A percentile compares a stretch with the other conserved stretches of the same genome.
phyloP scores from a whole-genome alignment of 441 rosid species.

The Mallotus repandus region DNA sequence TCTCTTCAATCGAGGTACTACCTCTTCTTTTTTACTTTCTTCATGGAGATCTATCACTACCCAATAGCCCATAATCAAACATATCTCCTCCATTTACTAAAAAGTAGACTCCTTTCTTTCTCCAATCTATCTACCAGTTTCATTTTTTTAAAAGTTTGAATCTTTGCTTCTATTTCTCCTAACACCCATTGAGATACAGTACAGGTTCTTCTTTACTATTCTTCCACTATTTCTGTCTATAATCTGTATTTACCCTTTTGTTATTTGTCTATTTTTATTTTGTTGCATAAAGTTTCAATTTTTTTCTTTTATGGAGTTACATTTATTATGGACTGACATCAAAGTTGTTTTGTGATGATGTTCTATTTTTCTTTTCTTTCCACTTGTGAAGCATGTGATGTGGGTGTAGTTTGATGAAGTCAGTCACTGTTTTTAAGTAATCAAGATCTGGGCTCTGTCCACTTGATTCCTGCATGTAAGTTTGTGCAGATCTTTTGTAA shows the following conservation, averaged over 20 bases:
- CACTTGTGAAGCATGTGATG: conserved; percentile 12
- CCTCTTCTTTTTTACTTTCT: conserved; percentile 26
- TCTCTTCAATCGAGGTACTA: conserved; percentile 50
- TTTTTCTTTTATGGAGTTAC: conserved; percentile 8
- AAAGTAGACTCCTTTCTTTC: conserved; percentile 17
- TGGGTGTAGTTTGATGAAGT: conserved; percentile 14
- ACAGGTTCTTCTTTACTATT: conserved; percentile 14
- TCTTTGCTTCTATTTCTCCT: not conserved
- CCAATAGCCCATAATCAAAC: conserved; percentile 15
- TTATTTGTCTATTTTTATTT: not conserved
- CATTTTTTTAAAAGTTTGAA: conserved; percentile 10
- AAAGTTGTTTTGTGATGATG: conserved; percentile 9
- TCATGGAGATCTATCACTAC: conserved; percentile 40
- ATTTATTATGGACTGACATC: conserved; percentile 18
- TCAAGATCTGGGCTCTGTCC: conserved; percentile 38
- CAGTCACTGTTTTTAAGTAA: conserved; percentile 13
- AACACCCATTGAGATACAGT: not conserved
- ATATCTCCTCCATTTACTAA: conserved; percentile 24
- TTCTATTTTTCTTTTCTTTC: not conserved
- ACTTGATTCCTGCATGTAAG: conserved; percentile 20
- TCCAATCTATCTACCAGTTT: conserved; percentile 22
- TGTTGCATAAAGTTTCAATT: conserved; percentile 25
- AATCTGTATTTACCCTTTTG: not conserved
- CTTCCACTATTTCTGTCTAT: conserved; percentile 2
- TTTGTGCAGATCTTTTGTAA: conserved; percentile 35